These are phyloP conservation scores for Blastomyces gilchristii DNA, from an alignment of 2,329 filamentous ascomycete species.

Conservation along the genomic window DNA sequence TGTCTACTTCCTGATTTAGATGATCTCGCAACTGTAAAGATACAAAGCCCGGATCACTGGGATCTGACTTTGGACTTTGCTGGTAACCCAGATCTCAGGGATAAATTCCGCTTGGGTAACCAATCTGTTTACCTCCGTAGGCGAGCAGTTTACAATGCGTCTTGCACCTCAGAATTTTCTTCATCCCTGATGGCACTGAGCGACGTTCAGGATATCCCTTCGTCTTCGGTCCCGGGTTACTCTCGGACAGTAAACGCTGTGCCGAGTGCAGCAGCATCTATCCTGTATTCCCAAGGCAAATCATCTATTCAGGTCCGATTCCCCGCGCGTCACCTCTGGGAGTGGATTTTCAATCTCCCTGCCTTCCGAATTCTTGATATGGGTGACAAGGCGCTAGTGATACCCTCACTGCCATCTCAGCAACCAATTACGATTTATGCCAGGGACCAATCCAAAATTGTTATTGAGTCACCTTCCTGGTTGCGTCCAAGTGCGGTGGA, in stretches of 20 bases:
- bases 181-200: conserved; percentile 66
- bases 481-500: conserved; percentile 57
- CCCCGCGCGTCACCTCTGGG: conserved; percentile 44
- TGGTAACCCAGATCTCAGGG: conserved; percentile 49
- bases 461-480: conserved; percentile 39
- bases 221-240: conserved; percentile 18
- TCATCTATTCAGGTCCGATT: conserved; percentile 21
- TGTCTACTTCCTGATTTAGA: conserved; percentile 44
- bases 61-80: conserved; percentile 66
- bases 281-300: conserved; percentile 18
- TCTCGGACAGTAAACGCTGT: background rate
- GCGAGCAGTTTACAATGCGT: conserved; percentile 54
- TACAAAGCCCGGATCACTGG: conserved; percentile 58
- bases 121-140: conserved; percentile 67
- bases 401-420: conserved; percentile 39
- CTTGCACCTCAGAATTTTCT: conserved; percentile 53
- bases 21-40: conserved; percentile 30
- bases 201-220: conserved; percentile 41
- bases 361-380: conserved; percentile 46
- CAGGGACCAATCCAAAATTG: conserved; percentile 30
- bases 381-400: conserved; percentile 55
- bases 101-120: conserved; percentile 52
- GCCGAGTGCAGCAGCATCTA: background rate
- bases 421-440: conserved; percentile 18
- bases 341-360: conserved; percentile 62